phyloP scores from a whole-genome alignment of 1,139 yeast species.

The Diutina siamensis region DNA sequence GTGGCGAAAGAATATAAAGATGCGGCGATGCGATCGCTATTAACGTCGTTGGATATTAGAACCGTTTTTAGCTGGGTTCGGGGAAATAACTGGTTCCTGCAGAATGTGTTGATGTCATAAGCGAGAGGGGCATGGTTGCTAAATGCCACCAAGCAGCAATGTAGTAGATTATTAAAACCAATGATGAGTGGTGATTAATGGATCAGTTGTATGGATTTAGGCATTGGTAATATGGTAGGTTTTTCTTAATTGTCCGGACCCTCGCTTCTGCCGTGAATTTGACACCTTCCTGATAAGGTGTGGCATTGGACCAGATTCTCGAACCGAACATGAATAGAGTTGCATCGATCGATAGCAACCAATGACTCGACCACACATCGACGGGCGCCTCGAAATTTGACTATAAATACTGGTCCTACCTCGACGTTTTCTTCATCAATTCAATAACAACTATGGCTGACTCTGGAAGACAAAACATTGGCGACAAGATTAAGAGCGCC shows the following conservation, averaged over 20 bases:
- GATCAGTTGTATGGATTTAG: background rate
- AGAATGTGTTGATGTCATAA: background rate
- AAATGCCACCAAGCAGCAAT: background rate
- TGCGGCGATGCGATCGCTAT: too few species aligned
- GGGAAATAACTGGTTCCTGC: too few species aligned
- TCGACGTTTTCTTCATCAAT: background rate
- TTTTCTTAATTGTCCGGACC: background rate
- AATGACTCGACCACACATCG: background rate
- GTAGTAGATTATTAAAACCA: too few species aligned
- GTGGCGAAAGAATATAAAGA: too few species aligned
- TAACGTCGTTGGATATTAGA: too few species aligned
- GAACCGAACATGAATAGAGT: background rate
- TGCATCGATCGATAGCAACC: background rate
- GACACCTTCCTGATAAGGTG: background rate
- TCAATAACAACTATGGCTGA: constrained; percentile 43
- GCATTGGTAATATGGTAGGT: too few species aligned
- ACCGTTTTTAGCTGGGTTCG: too few species aligned
- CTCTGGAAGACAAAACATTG: constrained; percentile 64
- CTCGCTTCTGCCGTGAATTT: background rate
- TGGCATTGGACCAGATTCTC: too few species aligned
- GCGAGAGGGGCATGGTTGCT: background rate
- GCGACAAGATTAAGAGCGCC: constrained; percentile 56
- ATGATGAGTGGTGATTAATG: background rate
- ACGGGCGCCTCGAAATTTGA: background rate
- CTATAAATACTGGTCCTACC: background rate